These are phyloP conservation scores for Aquilaria sinensis DNA, from an alignment of 345 rosid genomes.

Conservation along the genomic window DNA sequence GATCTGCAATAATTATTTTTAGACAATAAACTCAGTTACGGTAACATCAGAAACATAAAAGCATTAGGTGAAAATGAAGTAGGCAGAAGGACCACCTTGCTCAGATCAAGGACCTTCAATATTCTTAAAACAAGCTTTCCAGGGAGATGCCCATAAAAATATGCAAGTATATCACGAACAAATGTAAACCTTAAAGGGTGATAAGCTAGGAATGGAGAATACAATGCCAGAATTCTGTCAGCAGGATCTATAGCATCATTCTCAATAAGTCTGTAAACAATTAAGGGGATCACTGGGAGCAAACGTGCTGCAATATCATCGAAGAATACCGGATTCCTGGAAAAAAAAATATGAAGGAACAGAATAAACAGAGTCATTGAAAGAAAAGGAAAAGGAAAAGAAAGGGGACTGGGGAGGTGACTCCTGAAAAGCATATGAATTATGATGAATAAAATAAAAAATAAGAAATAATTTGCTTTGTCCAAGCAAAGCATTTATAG, in stretches of 20 bases:
- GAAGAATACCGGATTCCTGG: conserved; percentile 92
- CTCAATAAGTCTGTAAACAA: conserved; percentile 90
- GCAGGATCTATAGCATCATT: conserved; percentile 79
- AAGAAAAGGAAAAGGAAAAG: neutral
- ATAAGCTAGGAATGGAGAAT: conserved; percentile 61
- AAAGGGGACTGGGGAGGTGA: too few species aligned
- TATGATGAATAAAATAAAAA: too few species aligned
- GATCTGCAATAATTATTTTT: conserved; percentile 43
- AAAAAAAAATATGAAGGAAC: neutral
- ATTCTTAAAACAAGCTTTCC: conserved; percentile 68
- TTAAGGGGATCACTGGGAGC: conserved; percentile 89
- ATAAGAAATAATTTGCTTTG: too few species aligned
- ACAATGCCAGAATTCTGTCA: conserved; percentile 54
- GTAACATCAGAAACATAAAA: neutral
- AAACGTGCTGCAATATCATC: conserved; percentile 90
- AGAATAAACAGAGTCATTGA: conserved; percentile 13
- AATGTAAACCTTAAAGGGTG: conserved; percentile 90
- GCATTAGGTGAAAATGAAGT: neutral
- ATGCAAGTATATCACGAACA: conserved; percentile 96
- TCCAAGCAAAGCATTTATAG: too few species aligned
- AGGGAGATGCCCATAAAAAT: conserved; percentile 90
- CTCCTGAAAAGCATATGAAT: too few species aligned
- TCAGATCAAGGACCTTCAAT: conserved; percentile 75
- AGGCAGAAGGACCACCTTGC: conserved; percentile 46
- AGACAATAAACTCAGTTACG: conserved; percentile 4